A percentile compares a stretch with the other conserved stretches of the same genome.
These are phyloP conservation scores for Zygoascus sp. DNA, from an alignment of 1,139 yeast genomes.

Conservation along the genomic window DNA sequence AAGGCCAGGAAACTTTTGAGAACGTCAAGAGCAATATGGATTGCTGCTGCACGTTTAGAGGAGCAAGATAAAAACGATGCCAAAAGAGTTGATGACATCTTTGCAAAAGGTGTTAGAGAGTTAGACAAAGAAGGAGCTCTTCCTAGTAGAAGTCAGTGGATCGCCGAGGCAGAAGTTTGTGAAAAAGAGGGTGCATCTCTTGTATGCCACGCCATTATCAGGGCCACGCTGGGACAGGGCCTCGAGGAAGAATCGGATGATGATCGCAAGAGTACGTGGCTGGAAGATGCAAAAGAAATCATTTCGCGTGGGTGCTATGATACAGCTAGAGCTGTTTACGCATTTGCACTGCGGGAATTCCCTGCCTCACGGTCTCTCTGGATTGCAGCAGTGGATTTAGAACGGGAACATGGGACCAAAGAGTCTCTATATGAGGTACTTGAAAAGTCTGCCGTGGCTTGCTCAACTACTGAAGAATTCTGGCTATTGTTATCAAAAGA, in stretches of 20 bases:
- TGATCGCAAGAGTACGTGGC: slow-evolving; percentile 33
- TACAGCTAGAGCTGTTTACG: slow-evolving; percentile 48
- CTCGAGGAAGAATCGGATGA: slow-evolving; percentile 27
- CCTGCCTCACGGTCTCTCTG: slow-evolving; percentile 54
- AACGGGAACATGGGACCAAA: slow-evolving; percentile 37
- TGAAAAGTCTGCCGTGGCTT: slow-evolving; percentile 45
- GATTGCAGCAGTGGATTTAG: slow-evolving; percentile 48
- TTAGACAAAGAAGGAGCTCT: slow-evolving; percentile 32
- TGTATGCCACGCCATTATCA: slow-evolving; percentile 36
- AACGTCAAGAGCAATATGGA: slow-evolving; percentile 59
- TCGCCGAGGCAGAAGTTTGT: slow-evolving; percentile 43
- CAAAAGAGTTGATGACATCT: slow-evolving; percentile 42
- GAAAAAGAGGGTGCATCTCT: slow-evolving; percentile 34
- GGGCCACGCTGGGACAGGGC: slow-evolving; percentile 32
- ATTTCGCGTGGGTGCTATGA: slow-evolving; percentile 31
- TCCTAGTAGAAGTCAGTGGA: slow-evolving; percentile 43
- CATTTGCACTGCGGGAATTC: slow-evolving; percentile 42
- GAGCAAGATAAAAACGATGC: slow-evolving; percentile 48
- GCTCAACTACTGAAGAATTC: slow-evolving; percentile 50
- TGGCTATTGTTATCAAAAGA: slow-evolving; percentile 73
- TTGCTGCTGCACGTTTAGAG: slow-evolving; percentile 66
- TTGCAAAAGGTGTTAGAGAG: slow-evolving; percentile 53
- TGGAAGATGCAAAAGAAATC: slow-evolving; percentile 36
- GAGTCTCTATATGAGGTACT: slow-evolving; percentile 46
- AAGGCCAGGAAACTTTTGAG: slow-evolving; percentile 51